Base-by-base conservation (phyloP, 768 basidiomycete species). In the Boletus vermiculosoides region DNA sequence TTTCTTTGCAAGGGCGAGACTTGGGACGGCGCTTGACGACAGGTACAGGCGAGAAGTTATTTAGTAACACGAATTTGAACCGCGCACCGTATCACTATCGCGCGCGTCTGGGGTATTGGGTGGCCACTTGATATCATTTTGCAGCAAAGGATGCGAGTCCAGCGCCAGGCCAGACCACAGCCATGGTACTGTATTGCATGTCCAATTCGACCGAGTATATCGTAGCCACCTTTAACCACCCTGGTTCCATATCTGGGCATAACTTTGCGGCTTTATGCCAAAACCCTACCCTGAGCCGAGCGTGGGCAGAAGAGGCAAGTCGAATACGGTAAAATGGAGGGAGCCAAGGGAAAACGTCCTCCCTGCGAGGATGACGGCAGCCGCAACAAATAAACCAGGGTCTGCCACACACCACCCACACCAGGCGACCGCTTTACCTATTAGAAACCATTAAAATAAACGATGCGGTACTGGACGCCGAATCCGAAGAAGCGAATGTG, bases 331-430 rank as follows among this genome's bases (percentile, higher is more conserved):
- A 56, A 63, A 22, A 56, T 54, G 60, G 54, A 48, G 47, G 45
- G 18, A 39, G 16, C 2, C 8, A 18, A n/a, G 39, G 23, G 28
- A 40, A 63, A 49, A 20, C 30, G 45, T 8, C 20, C 33, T 30
- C 22, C n/a, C 28, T 34, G 39, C 23, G 22, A 50, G 45, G 51
- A 51, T 63, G 50, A 67, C 65, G 59, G 65, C 62, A 66, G 25
- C 44, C 28, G 28, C 61, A 40, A 58, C 41, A 44, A 52, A 45
- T 45, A 42, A 30, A 12, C 45, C 34, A 46, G 46, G 15, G 28
- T 18, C 41, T 57, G 65, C 64, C 64, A 66, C 56, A 66, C 51
- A 66, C 51, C n/a, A 50, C 37, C 45, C 56, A 50, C 50, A 45
- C 13, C 47, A 47, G 41, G 50, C 46, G 50, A 42, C 53, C 42